phyloP scores from a whole-genome alignment of 2,329 filamentous ascomycete species.

The Alternaria triticina region DNA sequence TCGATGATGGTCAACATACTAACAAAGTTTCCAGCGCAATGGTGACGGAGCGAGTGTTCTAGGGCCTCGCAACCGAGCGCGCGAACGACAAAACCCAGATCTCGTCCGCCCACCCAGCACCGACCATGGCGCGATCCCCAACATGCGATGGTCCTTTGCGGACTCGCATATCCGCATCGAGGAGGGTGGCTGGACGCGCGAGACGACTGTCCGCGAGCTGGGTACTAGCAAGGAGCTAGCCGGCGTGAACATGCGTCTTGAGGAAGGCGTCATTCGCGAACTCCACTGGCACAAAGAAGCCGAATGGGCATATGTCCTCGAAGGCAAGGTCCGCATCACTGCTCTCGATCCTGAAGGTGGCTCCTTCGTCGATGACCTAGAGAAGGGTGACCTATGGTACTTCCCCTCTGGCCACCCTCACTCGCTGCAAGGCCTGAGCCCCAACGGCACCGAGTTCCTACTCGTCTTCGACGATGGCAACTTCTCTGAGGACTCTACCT shows the following conservation, averaged over 20 bases:
- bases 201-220: constrained; percentile 72
- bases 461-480: constrained; percentile 67
- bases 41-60: constrained; percentile 70
- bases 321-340: constrained; percentile 73
- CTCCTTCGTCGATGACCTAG: constrained; percentile 77
- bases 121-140: constrained; percentile 72
- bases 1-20: constrained; percentile 1
- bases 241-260: constrained; percentile 79
- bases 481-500: constrained; percentile 71
- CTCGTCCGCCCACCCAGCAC: constrained; percentile 74
- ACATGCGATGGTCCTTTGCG: constrained; percentile 70
- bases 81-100: constrained; percentile 74
- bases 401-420: constrained; percentile 80
- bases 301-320: constrained; percentile 78
- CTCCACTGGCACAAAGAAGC: constrained; percentile 83
- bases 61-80: constrained; percentile 72
- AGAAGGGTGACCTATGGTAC: constrained; percentile 81
- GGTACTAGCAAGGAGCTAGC: constrained; percentile 73
- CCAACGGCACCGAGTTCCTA: constrained; percentile 70
- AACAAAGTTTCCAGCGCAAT: constrained; percentile 38
- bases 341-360: constrained; percentile 77
- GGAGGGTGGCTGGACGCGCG: constrained; percentile 78
- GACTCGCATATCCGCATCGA: constrained; percentile 59
- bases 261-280: constrained; percentile 74
- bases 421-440: constrained; percentile 73